A percentile compares a stretch with the other conserved stretches of the same genome.
phyloP scores from a whole-genome alignment of 2,329 filamentous ascomycete genomes.

The Mariannaea elegans region DNA sequence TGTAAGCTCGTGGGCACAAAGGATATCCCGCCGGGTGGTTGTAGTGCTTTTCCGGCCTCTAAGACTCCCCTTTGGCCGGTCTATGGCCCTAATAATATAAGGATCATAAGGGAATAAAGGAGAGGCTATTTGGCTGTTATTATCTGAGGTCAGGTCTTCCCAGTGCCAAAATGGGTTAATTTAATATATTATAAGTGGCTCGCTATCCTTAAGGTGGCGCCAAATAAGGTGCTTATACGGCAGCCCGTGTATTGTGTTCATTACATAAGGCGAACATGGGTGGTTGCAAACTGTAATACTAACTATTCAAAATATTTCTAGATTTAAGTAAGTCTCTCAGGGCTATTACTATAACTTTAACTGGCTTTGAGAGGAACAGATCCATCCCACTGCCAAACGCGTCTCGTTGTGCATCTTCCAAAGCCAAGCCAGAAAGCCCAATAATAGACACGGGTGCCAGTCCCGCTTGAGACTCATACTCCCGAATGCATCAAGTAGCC shows the following conservation, averaged over 20 bases:
- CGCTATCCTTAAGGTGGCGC: neutral
- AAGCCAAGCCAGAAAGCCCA: slow-evolving; percentile 62
- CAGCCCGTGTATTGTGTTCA: neutral
- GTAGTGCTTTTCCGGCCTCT: neutral
- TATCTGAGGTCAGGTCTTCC: neutral
- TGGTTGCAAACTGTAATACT: too few species aligned
- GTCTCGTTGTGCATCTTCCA: slow-evolving; percentile 59
- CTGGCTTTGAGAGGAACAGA: slow-evolving; percentile 64
- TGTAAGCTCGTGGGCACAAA: neutral
- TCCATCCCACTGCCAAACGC: slow-evolving; percentile 63
- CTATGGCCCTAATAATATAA: neutral
- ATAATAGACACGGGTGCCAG: slow-evolving; percentile 57
- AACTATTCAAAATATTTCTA: too few species aligned
- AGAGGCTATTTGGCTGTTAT: too few species aligned
- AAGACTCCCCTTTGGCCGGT: neutral
- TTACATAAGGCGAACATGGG: too few species aligned
- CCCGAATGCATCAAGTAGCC: slow-evolving; percentile 59
- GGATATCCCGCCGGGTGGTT: neutral
- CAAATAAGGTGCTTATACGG: neutral
- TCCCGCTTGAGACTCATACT: slow-evolving; percentile 54
- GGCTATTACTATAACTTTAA: slow-evolving; percentile 49
- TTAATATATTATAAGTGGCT: neutral
- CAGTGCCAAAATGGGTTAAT: neutral
- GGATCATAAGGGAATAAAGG: neutral
- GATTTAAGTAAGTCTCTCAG: too few species aligned